Evolutionary conservation across 371 early-diverging fungal species (phyloP), one percentile per base, ranked within the genome.

Genomic region (Syncephalis fuscata): DNA sequence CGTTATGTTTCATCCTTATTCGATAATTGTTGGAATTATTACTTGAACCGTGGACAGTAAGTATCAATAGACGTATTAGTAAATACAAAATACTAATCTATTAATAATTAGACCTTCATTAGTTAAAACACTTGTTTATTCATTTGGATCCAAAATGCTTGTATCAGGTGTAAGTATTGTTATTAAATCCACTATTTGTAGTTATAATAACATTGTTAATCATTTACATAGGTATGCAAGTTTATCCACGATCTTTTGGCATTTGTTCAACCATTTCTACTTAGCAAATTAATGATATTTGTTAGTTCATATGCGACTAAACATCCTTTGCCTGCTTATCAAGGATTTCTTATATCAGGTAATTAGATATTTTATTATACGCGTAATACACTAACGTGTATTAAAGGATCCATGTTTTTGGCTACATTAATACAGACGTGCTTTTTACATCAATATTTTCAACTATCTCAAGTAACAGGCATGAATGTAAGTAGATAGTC

Each of bases 401-500:
- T n/a, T 36, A 26, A 58, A 54, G 54, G 69, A 10, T 57, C 75
- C 39, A 95, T 95, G 93, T 73, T 93, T 38, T 16, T 73, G 0
- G 74, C 81, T 23, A 85, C 92, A 40, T 47, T 85, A 5, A 55
- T 68, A n/a, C 92, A 95, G 60, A 88, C 92, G 1, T 57, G 79
- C 46, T 71, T 88, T 23, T 70, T 92, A 50, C 93, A 93, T 57
- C 93, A 90, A 57, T 90, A 89, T 65, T 90, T 91, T 57, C 89
- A 88, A 48, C 68, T 76, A 8, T 77, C 79, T 52, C 73, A 84
- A 54, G 55, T 66, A 14, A 77, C 80, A 0, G 87, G 88, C 32
- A 82, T 88, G 82, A 59, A 59, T 32, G 32, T 32, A 32, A 32
- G 32, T 48, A 42, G 37, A 48, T 27, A 17, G 19, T 26, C 32